Percentiles rank a stretch among this genome's conserved stretches.
Evolutionary conservation across 805 yeast species (phyloP).

Genomic region (Candida pseudoglaebosa): DNA sequence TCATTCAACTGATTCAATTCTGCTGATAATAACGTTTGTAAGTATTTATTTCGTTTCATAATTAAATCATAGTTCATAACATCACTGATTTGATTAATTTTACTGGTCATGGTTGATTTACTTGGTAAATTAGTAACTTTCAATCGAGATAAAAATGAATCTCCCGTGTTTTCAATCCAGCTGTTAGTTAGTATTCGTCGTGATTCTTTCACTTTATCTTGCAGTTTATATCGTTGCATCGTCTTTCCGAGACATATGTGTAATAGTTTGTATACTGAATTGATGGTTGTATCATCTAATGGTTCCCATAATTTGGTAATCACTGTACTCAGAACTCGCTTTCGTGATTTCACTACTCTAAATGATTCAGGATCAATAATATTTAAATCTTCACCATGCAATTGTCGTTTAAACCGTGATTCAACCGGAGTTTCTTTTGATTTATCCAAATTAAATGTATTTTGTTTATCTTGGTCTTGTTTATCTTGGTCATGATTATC

Average conservation of each 20-base stretch:
- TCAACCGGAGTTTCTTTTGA: too few species aligned
- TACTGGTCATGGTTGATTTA: slow-evolving; percentile 14
- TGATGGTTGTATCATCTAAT: slow-evolving; percentile 12
- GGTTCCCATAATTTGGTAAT: slow-evolving; percentile 31
- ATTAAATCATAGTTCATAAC: slow-evolving; percentile 25
- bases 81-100: slow-evolving; percentile 10
- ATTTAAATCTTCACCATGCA: slow-evolving; percentile 1
- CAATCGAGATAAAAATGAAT: slow-evolving; percentile 24
- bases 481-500: too few species aligned
- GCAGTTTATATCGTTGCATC: slow-evolving; percentile 17
- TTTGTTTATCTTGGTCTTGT: too few species aligned
- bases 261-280: slow-evolving; percentile 21
- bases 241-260: slow-evolving; percentile 24
- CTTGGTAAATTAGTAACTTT: slow-evolving; percentile 24
- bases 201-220: slow-evolving; percentile 17
- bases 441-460: too few species aligned
- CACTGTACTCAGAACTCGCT: slow-evolving; percentile 19
- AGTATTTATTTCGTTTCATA: slow-evolving; percentile 19
- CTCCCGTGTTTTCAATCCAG: slow-evolving; percentile 20
- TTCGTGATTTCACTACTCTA: slow-evolving; percentile 9
- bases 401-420: slow-evolving; percentile 3
- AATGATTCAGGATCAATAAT: slow-evolving; percentile 5
- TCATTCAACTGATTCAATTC: slow-evolving; percentile 35
- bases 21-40: slow-evolving; percentile 38
- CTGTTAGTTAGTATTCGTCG: slow-evolving; percentile 19